phyloP scores from a whole-genome alignment of 257 asterid species.

The Solanum corneliomulleri region DNA sequence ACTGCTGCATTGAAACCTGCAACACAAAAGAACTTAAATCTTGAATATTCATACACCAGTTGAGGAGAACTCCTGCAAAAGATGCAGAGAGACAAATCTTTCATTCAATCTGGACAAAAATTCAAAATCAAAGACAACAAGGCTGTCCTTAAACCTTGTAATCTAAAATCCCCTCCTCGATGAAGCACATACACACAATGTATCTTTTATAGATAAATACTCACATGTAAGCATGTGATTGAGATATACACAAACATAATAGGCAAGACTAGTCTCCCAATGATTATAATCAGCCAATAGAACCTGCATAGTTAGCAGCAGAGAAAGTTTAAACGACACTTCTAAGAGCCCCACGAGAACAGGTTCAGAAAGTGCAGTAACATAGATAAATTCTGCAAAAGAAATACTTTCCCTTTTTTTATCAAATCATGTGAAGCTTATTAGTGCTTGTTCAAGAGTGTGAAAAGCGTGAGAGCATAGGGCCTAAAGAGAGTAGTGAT shows the following conservation, averaged over 20 bases:
- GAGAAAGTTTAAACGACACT: background rate
- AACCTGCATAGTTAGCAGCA: background rate
- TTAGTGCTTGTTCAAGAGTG: background rate
- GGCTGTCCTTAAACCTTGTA: background rate
- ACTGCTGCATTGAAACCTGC: conserved; percentile 98
- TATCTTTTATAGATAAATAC: background rate
- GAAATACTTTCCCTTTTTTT: background rate
- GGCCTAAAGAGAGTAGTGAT: background rate
- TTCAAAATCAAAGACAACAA: background rate
- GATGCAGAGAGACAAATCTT: background rate
- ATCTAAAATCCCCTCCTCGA: background rate
- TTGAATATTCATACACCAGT: background rate
- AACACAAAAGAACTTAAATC: conserved; percentile 1
- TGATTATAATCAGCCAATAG: background rate
- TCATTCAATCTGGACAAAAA: background rate
- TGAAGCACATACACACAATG: background rate
- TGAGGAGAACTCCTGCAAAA: background rate
- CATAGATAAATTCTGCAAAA: background rate
- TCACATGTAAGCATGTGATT: background rate
- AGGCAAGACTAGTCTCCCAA: background rate
- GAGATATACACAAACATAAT: background rate
- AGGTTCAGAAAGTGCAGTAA: background rate
- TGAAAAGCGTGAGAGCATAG: background rate
- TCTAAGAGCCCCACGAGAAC: background rate
- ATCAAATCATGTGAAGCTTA: background rate